phyloP scores from a whole-genome alignment of 768 basidiomycete genomes.

The Xanthoconium stramineum region DNA sequence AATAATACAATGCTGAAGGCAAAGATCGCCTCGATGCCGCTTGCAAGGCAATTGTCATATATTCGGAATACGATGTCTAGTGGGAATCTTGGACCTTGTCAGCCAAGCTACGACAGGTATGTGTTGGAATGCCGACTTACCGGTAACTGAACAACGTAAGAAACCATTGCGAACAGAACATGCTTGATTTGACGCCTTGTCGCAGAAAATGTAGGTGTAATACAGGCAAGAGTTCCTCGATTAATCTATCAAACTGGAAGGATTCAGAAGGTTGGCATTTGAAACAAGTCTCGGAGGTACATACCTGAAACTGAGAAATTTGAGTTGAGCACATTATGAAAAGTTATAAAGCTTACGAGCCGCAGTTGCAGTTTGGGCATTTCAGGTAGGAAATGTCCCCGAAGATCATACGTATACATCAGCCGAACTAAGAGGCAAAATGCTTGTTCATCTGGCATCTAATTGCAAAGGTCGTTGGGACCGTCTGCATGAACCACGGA shows the following conservation, averaged over 20 bases:
- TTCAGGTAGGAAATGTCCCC: slow-evolving; percentile 97
- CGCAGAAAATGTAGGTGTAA: slow-evolving; percentile 91
- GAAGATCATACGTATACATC: slow-evolving; percentile 95
- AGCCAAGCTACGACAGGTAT: neutral
- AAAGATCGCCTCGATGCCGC: slow-evolving; percentile 96
- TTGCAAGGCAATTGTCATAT: slow-evolving; percentile 94
- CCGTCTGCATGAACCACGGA: neutral
- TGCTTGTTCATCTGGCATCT: slow-evolving; percentile 99
- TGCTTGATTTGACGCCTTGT: slow-evolving; percentile 94
- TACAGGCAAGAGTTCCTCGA: slow-evolving; percentile 91
- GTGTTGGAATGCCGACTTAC: slow-evolving; percentile 37
- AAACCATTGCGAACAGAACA: slow-evolving; percentile 99
- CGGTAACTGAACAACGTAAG: slow-evolving; percentile 95
- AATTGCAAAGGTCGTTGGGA: neutral
- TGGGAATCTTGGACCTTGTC: slow-evolving; percentile 65
- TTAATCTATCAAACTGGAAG: slow-evolving; percentile 82
- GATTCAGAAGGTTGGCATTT: slow-evolving; percentile 15
- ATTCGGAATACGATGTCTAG: slow-evolving; percentile 93
- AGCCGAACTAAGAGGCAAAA: slow-evolving; percentile 92
- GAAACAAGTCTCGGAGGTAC: slow-evolving; percentile 17
- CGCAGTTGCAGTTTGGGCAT: slow-evolving; percentile 97
- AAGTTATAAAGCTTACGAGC: slow-evolving; percentile 49
- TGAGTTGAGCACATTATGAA: neutral
- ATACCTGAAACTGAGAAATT: slow-evolving; percentile 56
- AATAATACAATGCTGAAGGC: slow-evolving; percentile 87